Evolutionary conservation across 208 protist genomes (phyloP).

Genomic region (Wallacemonas sp.): DNA sequence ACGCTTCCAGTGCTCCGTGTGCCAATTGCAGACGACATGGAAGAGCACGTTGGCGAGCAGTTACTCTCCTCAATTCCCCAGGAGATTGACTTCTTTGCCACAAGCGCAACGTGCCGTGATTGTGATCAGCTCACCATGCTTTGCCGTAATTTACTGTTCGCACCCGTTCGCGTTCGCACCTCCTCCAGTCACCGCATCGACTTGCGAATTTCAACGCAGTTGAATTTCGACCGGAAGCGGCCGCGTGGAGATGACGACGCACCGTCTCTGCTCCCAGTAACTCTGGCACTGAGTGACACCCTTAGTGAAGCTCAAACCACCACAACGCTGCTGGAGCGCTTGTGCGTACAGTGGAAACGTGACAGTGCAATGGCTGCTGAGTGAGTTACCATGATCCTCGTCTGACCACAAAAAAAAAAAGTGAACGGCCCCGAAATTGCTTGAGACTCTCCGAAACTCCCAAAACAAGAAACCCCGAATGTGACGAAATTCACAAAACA

Average conservation of each 20-base stretch:
- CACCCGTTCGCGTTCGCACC: constrained; percentile 16
- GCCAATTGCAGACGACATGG: not conserved
- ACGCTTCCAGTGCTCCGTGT: not conserved
- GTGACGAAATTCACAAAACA: too few species aligned
- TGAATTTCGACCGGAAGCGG: constrained; percentile 14
- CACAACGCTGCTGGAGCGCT: constrained; percentile 5
- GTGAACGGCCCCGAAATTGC: too few species aligned
- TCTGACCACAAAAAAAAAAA: too few species aligned
- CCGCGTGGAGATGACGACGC: constrained; percentile 12
- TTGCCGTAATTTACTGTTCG: constrained; percentile 55
- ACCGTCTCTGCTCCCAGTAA: constrained; percentile 22
- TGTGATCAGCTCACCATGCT: constrained; percentile 73
- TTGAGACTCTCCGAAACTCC: too few species aligned
- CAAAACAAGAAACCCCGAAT: too few species aligned
- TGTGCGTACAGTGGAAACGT: constrained; percentile 4
- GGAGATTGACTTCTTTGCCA: constrained; percentile 59
- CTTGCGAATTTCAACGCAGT: not conserved
- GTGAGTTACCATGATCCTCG: too few species aligned
- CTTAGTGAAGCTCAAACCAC: not conserved
- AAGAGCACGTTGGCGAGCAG: constrained; percentile 11
- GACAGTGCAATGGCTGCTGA: not conserved
- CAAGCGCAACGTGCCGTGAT: constrained; percentile 67
- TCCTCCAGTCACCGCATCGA: not conserved
- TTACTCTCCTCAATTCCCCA: constrained; percentile 38
- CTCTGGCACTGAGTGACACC: constrained; percentile 14